These are phyloP conservation scores for Syzygium grande DNA, from an alignment of 345 rosid species.

Conservation along the genomic window DNA sequence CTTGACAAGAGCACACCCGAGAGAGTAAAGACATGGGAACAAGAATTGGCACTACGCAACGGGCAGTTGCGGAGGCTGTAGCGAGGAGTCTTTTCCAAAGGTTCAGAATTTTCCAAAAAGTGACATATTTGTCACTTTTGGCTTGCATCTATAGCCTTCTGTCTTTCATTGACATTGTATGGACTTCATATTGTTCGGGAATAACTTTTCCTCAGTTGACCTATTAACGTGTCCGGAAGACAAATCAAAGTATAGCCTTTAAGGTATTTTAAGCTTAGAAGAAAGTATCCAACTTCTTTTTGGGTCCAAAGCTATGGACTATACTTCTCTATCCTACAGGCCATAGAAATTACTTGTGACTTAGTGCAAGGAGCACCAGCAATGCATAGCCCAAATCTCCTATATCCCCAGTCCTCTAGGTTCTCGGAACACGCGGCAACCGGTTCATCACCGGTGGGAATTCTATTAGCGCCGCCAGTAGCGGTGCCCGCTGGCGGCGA, in stretches of 20 bases:
- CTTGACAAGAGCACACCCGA: neutral
- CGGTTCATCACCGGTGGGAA: neutral
- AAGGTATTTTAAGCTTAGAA: neutral
- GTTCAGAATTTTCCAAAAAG: neutral
- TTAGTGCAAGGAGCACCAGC: neutral
- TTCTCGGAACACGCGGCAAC: neutral
- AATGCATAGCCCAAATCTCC: neutral
- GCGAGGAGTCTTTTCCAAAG: neutral
- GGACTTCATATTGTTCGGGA: neutral
- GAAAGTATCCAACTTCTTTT: neutral
- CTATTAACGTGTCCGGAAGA: neutral
- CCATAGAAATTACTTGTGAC: neutral
- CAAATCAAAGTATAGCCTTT: neutral
- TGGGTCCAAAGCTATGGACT: neutral
- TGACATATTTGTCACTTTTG: neutral
- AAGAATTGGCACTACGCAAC: neutral
- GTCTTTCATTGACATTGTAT: neutral
- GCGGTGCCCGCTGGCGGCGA: neutral
- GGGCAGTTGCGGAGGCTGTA: neutral
- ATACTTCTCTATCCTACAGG: neutral
- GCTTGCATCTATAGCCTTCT: neutral
- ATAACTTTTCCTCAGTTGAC: neutral
- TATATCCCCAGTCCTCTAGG: neutral
- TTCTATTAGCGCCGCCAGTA: neutral
- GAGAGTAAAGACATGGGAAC: neutral